Conservation (phyloP, 148 eudicot species). For the Silene uniflora region DNA sequence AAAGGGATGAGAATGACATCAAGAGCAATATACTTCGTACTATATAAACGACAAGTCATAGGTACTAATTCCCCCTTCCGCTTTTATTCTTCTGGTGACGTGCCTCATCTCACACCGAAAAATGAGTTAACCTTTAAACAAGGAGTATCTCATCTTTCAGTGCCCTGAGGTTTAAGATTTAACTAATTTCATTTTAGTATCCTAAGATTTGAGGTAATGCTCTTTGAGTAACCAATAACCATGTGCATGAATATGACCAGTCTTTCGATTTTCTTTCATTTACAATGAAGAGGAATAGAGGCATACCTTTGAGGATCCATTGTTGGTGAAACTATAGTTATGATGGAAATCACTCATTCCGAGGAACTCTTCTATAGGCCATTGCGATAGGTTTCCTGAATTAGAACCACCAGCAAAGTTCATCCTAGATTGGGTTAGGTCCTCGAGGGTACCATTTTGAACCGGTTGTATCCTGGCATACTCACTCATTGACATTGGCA, state of each 20-base stretch:
- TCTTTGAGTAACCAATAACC: too few relatives aligned
- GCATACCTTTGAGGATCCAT: slow-evolving; percentile 73
- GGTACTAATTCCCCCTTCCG: too few relatives aligned
- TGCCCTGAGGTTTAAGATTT: too few relatives aligned
- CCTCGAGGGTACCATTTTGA: slow-evolving; percentile 38
- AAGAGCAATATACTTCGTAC: background rate
- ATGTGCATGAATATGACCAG: too few relatives aligned
- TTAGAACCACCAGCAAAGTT: slow-evolving; percentile 53
- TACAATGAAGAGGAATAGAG: background rate
- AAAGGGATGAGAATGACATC: background rate
- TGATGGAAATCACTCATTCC: slow-evolving; percentile 57
- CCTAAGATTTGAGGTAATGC: too few relatives aligned
- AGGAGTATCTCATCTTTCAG: too few relatives aligned
- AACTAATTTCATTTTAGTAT: too few relatives aligned
- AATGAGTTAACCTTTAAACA: too few relatives aligned
- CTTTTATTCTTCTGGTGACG: too few relatives aligned
- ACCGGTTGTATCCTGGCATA: slow-evolving; percentile 36
- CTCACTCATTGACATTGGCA: slow-evolving; percentile 41
- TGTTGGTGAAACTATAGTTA: slow-evolving; percentile 42
- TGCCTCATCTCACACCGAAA: too few relatives aligned
- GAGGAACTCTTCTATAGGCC: slow-evolving; percentile 70
- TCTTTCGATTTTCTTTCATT: too few relatives aligned
- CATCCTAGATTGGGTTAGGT: slow-evolving; percentile 43
- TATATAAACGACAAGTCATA: too few relatives aligned
- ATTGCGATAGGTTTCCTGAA: slow-evolving; percentile 51